Base-by-base conservation (phyloP, 2,329 filamentous ascomycete species). In the Penicillium sp. region DNA sequence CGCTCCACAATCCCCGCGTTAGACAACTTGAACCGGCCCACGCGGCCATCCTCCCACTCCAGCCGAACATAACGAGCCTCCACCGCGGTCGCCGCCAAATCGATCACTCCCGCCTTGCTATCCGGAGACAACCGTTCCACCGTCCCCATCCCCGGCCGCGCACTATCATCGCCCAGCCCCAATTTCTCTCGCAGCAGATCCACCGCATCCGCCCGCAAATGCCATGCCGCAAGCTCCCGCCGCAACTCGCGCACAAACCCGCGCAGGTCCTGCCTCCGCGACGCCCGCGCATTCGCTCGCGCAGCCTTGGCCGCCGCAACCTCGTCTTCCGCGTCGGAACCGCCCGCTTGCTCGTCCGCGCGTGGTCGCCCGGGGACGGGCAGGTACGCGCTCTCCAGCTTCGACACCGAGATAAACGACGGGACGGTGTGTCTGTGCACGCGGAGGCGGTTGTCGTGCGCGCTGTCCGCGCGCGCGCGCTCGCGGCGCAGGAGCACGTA, bases 361-460 rank as follows among this genome's bases (percentile, higher is more conserved):
- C 20, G n/a, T 16, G n/a, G 8, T 16, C 28, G 14, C 10, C 19
- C 9, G 2, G 53, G 44, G 4, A 45, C 15, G 4, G 59, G 50
- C 2, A 72, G 58, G 47, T 67, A 71, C 10, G 51, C 47, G 11
- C 55, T 43, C 47, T 67, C 67, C 7, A 73, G 50, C 21, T 59
- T 60, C 7, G 60, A 43, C 7, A 73, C 40, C 0, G 69, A 59
- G 13, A 73, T 69, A 37, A 72, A 69, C 0, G 62, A 55, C 4
- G 70, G 70, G n/a, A 73, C 63, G 0, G 70, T 73, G 51, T 73
- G 70, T 10, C 63, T 57, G 42, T 72, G 59, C 4, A 73, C 60
- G 2, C 53, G 49, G 4, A 69, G 37, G 10, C 52, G 39, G 23
- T 53, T 52, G n/a, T 40, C 41, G 7, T 51, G 48, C 6, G 48